Evolutionary conservation across 2,329 filamentous ascomycete genomes (phyloP).

Genomic region (Fusarium longipes): DNA sequence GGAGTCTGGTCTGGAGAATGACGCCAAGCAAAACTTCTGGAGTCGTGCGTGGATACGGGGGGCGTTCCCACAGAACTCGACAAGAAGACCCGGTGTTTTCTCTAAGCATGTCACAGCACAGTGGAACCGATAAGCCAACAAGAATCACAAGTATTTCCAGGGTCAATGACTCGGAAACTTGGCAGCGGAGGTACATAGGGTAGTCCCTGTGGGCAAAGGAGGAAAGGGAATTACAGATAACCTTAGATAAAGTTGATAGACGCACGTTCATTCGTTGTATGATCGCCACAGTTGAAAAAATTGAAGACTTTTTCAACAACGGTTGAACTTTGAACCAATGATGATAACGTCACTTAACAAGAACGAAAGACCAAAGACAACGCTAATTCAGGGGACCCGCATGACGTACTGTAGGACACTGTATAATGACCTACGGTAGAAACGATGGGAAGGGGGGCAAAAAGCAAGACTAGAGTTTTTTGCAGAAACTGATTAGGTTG

Average conservation of each 20-base stretch:
- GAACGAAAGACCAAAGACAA: not conserved
- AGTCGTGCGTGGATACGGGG: conserved; percentile 25
- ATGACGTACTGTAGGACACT: conserved; percentile 19
- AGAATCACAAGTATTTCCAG: conserved; percentile 4
- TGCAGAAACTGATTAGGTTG: not conserved
- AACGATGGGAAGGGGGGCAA: not conserved
- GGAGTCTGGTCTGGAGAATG: not conserved
- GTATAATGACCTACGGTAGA: not conserved
- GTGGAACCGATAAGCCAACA: conserved; percentile 26
- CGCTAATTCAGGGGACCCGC: conserved; percentile 16
- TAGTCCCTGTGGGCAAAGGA: not conserved
- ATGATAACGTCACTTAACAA: conserved; percentile 3
- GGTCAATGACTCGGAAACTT: conserved; percentile 27
- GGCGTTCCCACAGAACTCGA: not conserved
- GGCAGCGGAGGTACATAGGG: conserved; percentile 3
- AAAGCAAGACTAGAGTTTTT: not conserved
- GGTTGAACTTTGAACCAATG: not conserved
- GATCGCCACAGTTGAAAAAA: not conserved
- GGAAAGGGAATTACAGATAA: conserved; percentile 7
- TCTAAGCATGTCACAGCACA: conserved; percentile 13
- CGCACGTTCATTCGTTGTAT: conserved; percentile 8
- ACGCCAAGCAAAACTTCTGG: conserved; percentile 21
- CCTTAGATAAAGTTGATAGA: conserved; percentile 28
- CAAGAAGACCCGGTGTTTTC: conserved; percentile 21
- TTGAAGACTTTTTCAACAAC: conserved; percentile 4